Base-by-base conservation (phyloP, 352 stramenopile species). In the Aphanomyces astaci region DNA sequence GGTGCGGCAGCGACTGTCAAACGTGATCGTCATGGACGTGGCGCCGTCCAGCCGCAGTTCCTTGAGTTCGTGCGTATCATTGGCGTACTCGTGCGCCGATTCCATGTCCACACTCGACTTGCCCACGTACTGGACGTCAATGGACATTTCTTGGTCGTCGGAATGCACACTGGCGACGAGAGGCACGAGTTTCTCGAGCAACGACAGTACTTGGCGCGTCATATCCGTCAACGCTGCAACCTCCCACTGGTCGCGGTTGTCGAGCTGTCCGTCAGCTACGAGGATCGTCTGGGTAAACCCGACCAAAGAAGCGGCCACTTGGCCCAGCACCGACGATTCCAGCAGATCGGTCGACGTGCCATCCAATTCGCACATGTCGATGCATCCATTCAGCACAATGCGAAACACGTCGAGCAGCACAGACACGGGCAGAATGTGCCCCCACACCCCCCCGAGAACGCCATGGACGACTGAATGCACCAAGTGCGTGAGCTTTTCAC, bases 61-160 rank as follows among this genome's bases (percentile, higher is more conserved):
- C 17, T 71, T 86, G 15, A 87, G 60, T 36, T 81, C 74, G 63
- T 96, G 79, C 57, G 87, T 78, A 46, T 90, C 88, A 62, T 92
- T 91, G 24, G 77, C 74, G 65, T 96, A 96, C 40, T 91, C 81
- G 43, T 96, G 87, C 17, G 74, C 75, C 11, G 87, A 94, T 64
- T 96, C 87, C 73, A 94, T 78, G 0, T 70, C 71, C 54, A 82
- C 78, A 19, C 75, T 48, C 46, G 39, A 46, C 9, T 52, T 52
- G 40, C 53, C 49, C 10, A 33, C 10, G 36, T 64, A 33, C 13
- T 71, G 63, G 17, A 39, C 22, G 0, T 71, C 52, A 45, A 71
- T 31, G n/a, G 22, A 53, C 17, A 11, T 13, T 22, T 84, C 66
- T 45, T 75, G 63, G 55, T 73, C 63, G 9, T 57, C 49, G 9